Evolutionary conservation across 331 rosid genomes (phyloP), one percentile per base, ranked within the genome.

Genomic region (Pyrus hybrid): DNA sequence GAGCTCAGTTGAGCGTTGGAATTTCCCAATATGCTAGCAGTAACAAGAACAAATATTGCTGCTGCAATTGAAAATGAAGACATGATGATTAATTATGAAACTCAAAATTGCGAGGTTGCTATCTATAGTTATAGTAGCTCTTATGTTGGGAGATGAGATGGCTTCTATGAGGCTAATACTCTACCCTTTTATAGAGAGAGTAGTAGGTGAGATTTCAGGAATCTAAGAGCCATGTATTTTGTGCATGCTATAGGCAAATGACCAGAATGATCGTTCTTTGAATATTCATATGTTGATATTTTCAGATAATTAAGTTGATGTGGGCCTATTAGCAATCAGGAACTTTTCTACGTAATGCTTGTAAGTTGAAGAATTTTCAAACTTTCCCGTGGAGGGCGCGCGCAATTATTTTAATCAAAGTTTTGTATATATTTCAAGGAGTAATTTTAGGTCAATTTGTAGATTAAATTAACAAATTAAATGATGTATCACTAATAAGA

Each of bases 1-100:
- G 85, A 3, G 57, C 75, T 77, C 11, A 86, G 80, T 7, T 83
- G 89, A 67, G 82, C 79, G 13, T 37, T 67, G 18, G 81, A 58
- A 63, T 29, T 76, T 28, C 75, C 75, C 58, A 68, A 67, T 61
- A 72, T 60, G 54, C 70, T 53, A 62, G 33, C 4, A 22, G 45
- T 8, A 45, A 63, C 7, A 23, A 73, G 45, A 62, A 62, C 2
- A 25, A 58, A 13, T 13, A 32, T 28, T 26, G 77, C 45, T 43
- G 43, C 45, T 45, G 61, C 30, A 20, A 43, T 13, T 28, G 77
- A 62, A 62, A 45, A 63, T 3, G 22, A 37, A 26, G 77, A 45
- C 77, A 73, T 62, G 22, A 43, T 61, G 76, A 9, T 57, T 21
- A 58, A 35, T 8, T 18, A 9, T 11, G 33, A 21, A 13, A 58